A percentile compares a stretch with the other conserved stretches of the same genome.
Conservation (phyloP, 225 moss, liverwort and hornwort genomes). For the Sphagnum contortum region DNA sequence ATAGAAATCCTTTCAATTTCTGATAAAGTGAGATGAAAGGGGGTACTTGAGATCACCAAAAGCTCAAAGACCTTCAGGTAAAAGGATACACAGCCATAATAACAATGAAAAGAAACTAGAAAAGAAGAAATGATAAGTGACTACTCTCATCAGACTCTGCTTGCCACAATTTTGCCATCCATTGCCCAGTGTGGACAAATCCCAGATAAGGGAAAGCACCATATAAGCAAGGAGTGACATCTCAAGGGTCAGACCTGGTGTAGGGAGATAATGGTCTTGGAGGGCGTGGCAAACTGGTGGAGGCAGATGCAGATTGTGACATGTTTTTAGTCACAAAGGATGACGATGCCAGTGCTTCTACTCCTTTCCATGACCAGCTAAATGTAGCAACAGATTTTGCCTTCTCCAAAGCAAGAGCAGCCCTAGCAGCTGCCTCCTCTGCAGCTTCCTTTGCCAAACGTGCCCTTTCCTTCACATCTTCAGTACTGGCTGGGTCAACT, state of each 20-base stretch:
- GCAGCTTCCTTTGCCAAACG: slow-evolving; percentile 3
- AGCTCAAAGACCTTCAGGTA: background rate
- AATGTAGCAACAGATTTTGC: slow-evolving; percentile 2
- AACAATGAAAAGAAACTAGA: background rate
- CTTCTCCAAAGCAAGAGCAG: slow-evolving; percentile 8
- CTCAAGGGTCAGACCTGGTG: slow-evolving; percentile 5
- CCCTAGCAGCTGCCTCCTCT: slow-evolving; percentile 7
- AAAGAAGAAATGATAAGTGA: background rate
- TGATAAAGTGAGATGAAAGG: too few species aligned
- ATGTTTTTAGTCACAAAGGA: background rate
- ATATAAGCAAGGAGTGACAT: background rate
- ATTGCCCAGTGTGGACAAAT: background rate
- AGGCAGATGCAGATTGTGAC: background rate
- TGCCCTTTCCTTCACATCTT: background rate
- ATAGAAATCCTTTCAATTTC: background rate
- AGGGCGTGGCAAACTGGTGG: background rate
- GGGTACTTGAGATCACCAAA: too few species aligned
- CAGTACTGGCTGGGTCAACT: too few species aligned
- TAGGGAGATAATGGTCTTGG: slow-evolving; percentile 21
- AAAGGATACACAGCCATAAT: background rate
- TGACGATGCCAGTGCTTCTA: background rate
- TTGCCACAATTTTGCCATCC: background rate
- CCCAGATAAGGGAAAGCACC: background rate
- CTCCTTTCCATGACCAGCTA: slow-evolving; percentile 17
- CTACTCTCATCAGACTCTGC: background rate